Evolutionary conservation across 345 rosid species (phyloP).

Genomic region (Heritiera fomes): DNA sequence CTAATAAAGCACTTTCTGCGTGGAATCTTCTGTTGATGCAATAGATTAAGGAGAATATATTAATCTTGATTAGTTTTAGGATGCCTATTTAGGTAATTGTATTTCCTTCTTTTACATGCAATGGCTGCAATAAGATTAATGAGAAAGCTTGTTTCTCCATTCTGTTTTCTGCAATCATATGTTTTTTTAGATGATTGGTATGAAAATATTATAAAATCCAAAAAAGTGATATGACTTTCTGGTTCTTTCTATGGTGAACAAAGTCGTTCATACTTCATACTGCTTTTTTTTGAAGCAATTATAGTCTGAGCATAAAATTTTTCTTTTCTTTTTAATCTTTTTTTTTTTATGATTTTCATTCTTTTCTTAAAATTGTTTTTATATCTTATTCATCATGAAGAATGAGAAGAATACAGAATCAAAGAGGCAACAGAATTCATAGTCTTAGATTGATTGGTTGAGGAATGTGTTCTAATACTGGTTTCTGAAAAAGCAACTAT

Average conservation of each 20-base stretch:
- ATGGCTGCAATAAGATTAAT: background rate
- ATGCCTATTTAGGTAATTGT: background rate
- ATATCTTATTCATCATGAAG: background rate
- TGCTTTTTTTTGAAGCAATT: background rate
- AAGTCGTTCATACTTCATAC: background rate
- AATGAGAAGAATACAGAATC: background rate
- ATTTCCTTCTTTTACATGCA: background rate
- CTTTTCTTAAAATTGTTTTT: background rate
- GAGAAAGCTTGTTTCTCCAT: background rate
- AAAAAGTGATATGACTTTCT: background rate
- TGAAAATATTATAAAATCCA: background rate
- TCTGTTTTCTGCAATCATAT: background rate
- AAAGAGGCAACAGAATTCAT: slow-evolving; percentile 15
- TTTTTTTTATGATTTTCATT: background rate
- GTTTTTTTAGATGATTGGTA: slow-evolving; percentile 10
- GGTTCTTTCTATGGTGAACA: background rate
- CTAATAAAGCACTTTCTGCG: background rate
- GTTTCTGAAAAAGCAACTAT: slow-evolving; percentile 28
- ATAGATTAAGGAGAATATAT: background rate
- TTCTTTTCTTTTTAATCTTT: too few species aligned
- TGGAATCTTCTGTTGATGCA: background rate
- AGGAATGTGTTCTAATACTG: slow-evolving; percentile 21
- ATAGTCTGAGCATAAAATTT: background rate
- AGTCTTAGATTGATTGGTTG: slow-evolving; percentile 6
- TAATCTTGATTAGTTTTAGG: background rate